These are phyloP conservation scores for Candida mesenterica DNA, from an alignment of 1,139 yeast species.

Conservation along the genomic window DNA sequence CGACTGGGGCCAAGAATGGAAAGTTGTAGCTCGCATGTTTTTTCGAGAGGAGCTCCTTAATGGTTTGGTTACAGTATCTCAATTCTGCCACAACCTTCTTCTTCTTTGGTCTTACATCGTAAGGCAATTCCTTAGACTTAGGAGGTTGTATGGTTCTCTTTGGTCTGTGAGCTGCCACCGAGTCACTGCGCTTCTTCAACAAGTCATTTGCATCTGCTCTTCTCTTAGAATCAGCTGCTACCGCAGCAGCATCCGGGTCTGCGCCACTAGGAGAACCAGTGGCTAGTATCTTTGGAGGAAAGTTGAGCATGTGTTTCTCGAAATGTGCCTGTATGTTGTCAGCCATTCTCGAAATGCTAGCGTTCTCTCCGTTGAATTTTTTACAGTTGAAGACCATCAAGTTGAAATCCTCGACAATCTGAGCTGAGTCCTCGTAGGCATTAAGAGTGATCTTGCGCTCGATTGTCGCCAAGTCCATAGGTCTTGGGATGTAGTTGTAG, in stretches of 20 bases:
- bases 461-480: conserved; percentile 93
- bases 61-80: conserved; percentile 77
- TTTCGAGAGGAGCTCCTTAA: conserved; percentile 79
- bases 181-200: conserved; percentile 26
- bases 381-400: conserved; percentile 81
- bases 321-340: conserved; percentile 85
- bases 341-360: conserved; percentile 89
- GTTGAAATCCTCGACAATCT: conserved; percentile 77
- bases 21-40: conserved; percentile 82
- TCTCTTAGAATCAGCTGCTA: conserved; percentile 39
- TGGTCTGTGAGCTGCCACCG: conserved; percentile 64
- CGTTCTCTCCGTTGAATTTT: conserved; percentile 79
- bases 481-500: conserved; percentile 76
- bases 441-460: conserved; percentile 70
- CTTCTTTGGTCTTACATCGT: conserved; percentile 85
- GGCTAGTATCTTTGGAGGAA: conserved; percentile 78
- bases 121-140: conserved; percentile 88
- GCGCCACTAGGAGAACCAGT: conserved; percentile 6
- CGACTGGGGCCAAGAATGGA: conserved; percentile 93
- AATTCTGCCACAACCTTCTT: conserved; percentile 90
- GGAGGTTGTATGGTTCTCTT: conserved; percentile 97
- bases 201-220: conserved; percentile 62
- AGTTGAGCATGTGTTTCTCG: conserved; percentile 87
- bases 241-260: conserved; percentile 11
- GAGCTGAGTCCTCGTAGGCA: conserved; percentile 70